Percentiles rank a stretch among this genome's conserved stretches.
Conservation (phyloP, 495 filamentous ascomycete species). For the Xylaria castorea region DNA sequence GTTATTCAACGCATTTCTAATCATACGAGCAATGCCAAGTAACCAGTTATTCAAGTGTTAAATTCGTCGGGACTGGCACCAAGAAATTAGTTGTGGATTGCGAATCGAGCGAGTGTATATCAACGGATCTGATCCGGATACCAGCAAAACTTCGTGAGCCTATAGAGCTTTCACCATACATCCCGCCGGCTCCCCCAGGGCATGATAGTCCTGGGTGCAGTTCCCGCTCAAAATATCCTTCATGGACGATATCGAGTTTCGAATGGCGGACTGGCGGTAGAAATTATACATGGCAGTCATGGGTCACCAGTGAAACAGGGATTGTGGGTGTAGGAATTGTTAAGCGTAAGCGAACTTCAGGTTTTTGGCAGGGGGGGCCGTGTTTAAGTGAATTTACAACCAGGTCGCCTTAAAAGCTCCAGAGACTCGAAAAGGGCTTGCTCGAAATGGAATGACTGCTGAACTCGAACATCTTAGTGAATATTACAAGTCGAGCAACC, state of each 20-base stretch:
- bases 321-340: background rate
- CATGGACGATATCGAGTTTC: background rate
- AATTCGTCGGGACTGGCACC: background rate
- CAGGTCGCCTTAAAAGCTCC: background rate
- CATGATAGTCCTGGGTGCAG: background rate
- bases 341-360: background rate
- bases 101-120: background rate
- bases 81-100: background rate
- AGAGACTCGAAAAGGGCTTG: background rate
- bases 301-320: background rate
- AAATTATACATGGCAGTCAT: conserved; percentile 11
- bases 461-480: background rate
- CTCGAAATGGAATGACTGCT: background rate
- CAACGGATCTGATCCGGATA: background rate
- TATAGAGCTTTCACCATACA: background rate
- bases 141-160: background rate
- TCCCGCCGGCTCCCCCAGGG: background rate
- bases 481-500: background rate
- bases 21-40: background rate
- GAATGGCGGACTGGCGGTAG: conserved; percentile 2
- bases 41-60: conserved; percentile 5
- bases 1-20: background rate
- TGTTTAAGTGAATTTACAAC: background rate
- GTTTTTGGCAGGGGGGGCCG: background rate
- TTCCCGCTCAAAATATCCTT: background rate